Evolutionary conservation across 257 asterid genomes (phyloP), one percentile per base, ranked within the genome.

Genomic region (Solanum neorickii): DNA sequence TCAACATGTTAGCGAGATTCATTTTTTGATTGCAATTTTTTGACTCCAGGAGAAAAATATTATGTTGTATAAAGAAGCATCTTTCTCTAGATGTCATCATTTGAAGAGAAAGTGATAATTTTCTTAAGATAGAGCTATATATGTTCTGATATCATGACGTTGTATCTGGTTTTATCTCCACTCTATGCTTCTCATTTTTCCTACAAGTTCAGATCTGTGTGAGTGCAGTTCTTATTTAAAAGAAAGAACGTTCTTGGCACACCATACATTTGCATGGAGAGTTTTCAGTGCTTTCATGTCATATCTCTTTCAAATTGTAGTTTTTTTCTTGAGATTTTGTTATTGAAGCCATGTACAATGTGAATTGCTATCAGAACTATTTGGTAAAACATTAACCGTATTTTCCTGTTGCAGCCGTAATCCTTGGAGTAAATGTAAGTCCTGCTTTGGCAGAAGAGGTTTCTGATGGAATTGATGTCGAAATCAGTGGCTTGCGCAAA

Each of bases 361-460:
- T 82, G 35, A 82, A 49, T 47, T 29, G 20, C 46, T 12, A 5
- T 47, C 85, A 49, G 15, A 29, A 8, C 46, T 82, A 49, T 31
- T 29, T 47, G 33, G 52, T 49, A 29, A 49, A 11, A 35, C 31
- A 49, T 82, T 29, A 49, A 49, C 29, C 1, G 20, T 49, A 9
- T 47, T 47, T 88, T 89, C 75, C 85, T 72, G 85, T 88, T 84
- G 88, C 91, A 94, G 98, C 97, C 47, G 49, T 93, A 35, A 88
- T 93, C 86, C 88, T 97, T 77, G 98, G 97, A 85, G 89, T 92
- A 82, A 90, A 88, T 89, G 91, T 89, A 12, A 77, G 85, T 74
- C 91, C 91, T 86, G 93, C 95, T 74, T 87, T 94, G 89, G 96
- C 99, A 35, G 98, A 96, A 85, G 94, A 93, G 88, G 90, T 89